phyloP scores from a whole-genome alignment of 2,329 filamentous ascomycete species.

The Pyrenophora seminiperda region DNA sequence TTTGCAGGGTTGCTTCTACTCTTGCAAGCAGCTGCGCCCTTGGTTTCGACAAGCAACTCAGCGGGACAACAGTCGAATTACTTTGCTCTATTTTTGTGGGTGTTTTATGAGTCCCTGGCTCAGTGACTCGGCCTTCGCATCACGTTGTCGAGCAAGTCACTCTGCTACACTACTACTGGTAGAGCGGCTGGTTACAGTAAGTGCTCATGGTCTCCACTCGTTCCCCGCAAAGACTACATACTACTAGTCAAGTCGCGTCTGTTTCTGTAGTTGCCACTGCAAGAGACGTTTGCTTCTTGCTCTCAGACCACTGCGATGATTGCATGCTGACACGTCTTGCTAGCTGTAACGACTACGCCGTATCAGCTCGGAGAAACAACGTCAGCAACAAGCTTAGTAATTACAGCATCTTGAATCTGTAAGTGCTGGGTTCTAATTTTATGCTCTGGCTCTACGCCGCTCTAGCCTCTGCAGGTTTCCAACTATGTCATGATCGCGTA shows the following conservation, averaged over 20 bases:
- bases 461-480: background rate
- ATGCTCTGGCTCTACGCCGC: background rate
- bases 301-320: background rate
- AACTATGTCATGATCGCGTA: slow-evolving; percentile 14
- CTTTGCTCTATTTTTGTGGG: background rate
- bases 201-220: slow-evolving; percentile 20
- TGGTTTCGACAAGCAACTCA: slow-evolving; percentile 12
- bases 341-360: slow-evolving; percentile 12
- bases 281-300: background rate
- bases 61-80: background rate
- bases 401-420: slow-evolving; percentile 10
- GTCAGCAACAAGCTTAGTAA: background rate
- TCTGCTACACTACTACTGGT: slow-evolving; percentile 26
- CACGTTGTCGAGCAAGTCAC: slow-evolving; percentile 27
- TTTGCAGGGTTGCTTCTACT: slow-evolving; percentile 31
- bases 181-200: slow-evolving; percentile 28
- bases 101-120: slow-evolving; percentile 22
- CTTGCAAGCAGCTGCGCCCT: slow-evolving; percentile 20
- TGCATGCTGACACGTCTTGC: slow-evolving; percentile 25
- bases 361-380: background rate
- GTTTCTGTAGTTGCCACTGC: background rate
- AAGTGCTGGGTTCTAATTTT: slow-evolving; percentile 8
- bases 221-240: background rate
- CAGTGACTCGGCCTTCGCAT: slow-evolving; percentile 22
- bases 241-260: background rate